Percentiles rank a stretch among this genome's conserved stretches.
These are phyloP conservation scores for Pestalotiopsis sp. DNA, from an alignment of 2,329 filamentous ascomycete species.

Conservation along the genomic window DNA sequence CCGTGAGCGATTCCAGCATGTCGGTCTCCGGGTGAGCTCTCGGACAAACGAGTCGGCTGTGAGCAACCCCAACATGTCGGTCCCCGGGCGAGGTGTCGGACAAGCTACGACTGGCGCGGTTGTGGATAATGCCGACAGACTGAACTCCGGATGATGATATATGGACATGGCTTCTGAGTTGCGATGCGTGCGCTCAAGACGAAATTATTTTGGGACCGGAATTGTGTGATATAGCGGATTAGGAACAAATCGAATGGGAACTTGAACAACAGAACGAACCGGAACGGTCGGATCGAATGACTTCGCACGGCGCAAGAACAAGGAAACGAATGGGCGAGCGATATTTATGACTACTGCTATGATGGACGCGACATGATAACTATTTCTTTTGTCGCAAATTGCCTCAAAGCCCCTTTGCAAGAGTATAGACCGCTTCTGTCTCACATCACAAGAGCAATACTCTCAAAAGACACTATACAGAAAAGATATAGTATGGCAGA, in stretches of 20 bases:
- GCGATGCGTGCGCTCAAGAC: background rate
- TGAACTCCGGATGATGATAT: background rate
- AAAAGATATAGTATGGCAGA: too few relatives aligned
- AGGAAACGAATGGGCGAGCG: constrained; percentile 7
- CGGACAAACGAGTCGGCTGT: background rate
- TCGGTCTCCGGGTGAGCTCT: background rate
- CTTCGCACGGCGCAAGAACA: background rate
- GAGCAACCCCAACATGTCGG: background rate
- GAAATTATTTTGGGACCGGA: background rate
- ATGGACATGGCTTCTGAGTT: background rate
- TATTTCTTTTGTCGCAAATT: constrained; percentile 11
- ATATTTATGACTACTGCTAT: constrained; percentile 7
- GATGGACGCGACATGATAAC: constrained; percentile 18
- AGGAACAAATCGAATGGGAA: background rate
- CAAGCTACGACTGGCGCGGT: background rate
- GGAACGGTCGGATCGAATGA: background rate
- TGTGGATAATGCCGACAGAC: background rate
- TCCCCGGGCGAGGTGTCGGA: background rate
- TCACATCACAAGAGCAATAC: background rate
- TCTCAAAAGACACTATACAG: background rate
- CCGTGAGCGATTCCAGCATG: background rate
- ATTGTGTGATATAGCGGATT: background rate
- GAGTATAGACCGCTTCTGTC: background rate
- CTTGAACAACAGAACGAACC: background rate
- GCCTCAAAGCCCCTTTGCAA: constrained; percentile 8